phyloP scores from a whole-genome alignment of 192 early-diverging fungal genomes.

The Podila horticola region DNA sequence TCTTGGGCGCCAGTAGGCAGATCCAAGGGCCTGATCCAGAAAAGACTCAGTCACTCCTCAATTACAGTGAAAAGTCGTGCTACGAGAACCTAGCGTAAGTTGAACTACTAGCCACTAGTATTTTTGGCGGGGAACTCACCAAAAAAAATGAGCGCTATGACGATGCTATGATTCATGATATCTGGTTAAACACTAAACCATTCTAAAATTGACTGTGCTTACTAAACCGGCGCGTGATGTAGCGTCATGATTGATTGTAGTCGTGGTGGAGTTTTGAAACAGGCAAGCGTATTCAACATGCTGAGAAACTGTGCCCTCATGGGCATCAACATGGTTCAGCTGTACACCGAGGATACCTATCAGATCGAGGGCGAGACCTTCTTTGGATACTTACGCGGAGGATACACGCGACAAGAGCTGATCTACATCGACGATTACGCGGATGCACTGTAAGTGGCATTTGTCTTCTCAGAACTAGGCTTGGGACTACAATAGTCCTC shows the following conservation, averaged over 20 bases:
- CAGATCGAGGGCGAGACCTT: conserved; percentile 60
- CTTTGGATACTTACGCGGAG: conserved; percentile 52
- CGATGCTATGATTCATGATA: neutral
- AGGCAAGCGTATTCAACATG: conserved; percentile 71
- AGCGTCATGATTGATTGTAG: conserved; percentile 89
- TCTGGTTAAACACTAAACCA: neutral
- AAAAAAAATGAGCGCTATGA: neutral
- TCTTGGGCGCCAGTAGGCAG: conserved; percentile 47
- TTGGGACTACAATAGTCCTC: neutral
- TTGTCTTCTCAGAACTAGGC: neutral
- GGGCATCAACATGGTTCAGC: conserved; percentile 88
- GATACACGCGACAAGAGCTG: conserved; percentile 81
- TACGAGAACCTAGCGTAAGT: conserved; percentile 48
- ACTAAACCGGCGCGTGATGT: neutral
- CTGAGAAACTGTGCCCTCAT: conserved; percentile 83
- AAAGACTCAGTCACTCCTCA: conserved; percentile 30
- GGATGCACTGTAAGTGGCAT: conserved; percentile 53
- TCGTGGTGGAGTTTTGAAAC: conserved; percentile 77
- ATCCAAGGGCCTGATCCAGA: conserved; percentile 36
- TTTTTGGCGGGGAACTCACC: neutral
- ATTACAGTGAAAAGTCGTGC: conserved; percentile 29
- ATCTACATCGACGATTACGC: conserved; percentile 83
- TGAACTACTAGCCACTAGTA: neutral
- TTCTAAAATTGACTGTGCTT: neutral
- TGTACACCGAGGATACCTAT: conserved; percentile 94